A percentile compares a stretch with the other conserved stretches of the same genome.
phyloP scores from a whole-genome alignment of 2,329 filamentous ascomycete species.

The Xylaria sp. region DNA sequence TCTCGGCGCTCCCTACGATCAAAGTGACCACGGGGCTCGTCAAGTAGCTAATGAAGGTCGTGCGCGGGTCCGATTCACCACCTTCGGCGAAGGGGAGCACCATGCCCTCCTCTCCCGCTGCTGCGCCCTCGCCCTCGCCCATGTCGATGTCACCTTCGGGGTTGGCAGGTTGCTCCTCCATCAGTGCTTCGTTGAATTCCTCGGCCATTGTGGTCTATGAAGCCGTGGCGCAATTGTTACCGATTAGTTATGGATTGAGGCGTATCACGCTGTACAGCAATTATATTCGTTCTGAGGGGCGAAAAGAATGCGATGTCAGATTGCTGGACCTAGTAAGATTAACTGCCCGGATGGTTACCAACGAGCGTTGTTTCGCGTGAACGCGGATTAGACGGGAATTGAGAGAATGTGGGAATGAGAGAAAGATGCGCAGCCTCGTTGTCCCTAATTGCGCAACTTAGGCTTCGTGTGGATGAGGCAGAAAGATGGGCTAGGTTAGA shows the following conservation, averaged over 20 bases:
- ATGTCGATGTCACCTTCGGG: slow-evolving; percentile 48
- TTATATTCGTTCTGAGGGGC: neutral
- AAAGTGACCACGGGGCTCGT: slow-evolving; percentile 76
- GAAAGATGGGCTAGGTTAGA: neutral
- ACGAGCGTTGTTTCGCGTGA: neutral
- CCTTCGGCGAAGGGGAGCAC: slow-evolving; percentile 56
- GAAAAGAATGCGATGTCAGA: slow-evolving; percentile 17
- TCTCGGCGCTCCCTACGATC: slow-evolving; percentile 70
- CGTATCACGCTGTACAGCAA: neutral
- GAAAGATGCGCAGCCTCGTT: neutral
- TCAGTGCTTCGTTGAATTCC: slow-evolving; percentile 46
- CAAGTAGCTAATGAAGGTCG: slow-evolving; percentile 68
- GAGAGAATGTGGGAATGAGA: neutral
- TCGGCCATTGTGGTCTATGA: slow-evolving; percentile 44
- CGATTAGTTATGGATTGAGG: neutral
- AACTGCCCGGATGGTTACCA: neutral
- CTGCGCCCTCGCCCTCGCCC: slow-evolving; percentile 49
- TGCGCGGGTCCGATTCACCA: slow-evolving; percentile 51
- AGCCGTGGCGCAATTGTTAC: neutral
- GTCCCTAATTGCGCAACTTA: neutral
- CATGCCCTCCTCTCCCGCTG: slow-evolving; percentile 39
- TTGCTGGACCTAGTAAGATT: neutral
- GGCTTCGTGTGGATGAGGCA: too few relatives aligned
- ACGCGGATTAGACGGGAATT: neutral
- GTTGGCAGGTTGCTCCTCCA: slow-evolving; percentile 48